Evolutionary conservation across 345 rosid species (phyloP).

Genomic region (Acer campestre): DNA sequence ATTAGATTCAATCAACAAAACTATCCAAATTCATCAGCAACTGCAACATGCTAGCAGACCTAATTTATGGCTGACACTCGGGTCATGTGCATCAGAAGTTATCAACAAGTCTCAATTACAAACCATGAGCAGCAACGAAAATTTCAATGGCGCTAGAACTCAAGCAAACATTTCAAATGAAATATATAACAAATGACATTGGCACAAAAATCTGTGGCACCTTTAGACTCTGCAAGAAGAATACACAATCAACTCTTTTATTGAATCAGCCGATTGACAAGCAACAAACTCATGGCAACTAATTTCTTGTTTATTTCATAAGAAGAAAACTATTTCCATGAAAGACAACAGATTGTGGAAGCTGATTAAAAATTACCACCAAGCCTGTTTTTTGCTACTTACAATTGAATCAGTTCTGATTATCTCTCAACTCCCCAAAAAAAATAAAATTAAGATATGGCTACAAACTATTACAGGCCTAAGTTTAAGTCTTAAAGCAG

Average conservation of each 20-base stretch:
- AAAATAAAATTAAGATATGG: background rate
- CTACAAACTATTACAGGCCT: background rate
- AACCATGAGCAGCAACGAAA: background rate
- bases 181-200: background rate
- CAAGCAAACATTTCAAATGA: background rate
- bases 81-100: background rate
- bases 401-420: background rate
- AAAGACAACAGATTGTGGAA: background rate
- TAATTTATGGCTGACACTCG: background rate
- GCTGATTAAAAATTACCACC: background rate
- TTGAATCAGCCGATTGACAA: background rate
- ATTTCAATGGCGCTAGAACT: background rate
- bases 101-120: background rate
- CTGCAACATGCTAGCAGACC: background rate
- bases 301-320: background rate
- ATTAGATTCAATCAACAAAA: background rate
- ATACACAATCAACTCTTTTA: background rate
- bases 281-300: background rate
- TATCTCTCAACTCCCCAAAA: background rate
- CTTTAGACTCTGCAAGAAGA: background rate
- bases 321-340: background rate
- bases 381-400: background rate
- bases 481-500: background rate
- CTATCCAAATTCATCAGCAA: background rate
- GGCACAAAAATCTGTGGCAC: background rate